phyloP scores from a whole-genome alignment of 257 asterid species.

The Fraxinus anomala region DNA sequence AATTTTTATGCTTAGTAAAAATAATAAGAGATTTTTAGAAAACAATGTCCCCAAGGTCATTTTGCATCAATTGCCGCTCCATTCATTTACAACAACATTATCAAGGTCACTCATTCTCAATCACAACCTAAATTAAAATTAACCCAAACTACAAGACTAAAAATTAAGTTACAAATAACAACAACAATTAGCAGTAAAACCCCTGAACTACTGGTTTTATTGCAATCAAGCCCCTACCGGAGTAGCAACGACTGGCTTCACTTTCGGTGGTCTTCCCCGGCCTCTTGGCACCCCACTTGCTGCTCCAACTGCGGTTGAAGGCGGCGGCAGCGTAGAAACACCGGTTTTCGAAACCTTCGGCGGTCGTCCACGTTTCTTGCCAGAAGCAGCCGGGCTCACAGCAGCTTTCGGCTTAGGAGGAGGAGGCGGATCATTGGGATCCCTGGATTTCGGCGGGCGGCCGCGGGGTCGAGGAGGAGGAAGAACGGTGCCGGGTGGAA shows the following conservation, averaged over 20 bases:
- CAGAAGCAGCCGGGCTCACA: conserved; percentile 30
- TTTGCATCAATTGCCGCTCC: conserved; percentile 28
- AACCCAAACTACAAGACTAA: conserved; percentile 41
- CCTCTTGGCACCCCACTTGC: conserved; percentile 46
- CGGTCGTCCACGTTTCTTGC: conserved; percentile 78
- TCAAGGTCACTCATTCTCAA: conserved; percentile 27
- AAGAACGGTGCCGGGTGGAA: conserved; percentile 33
- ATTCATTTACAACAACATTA: conserved; percentile 40
- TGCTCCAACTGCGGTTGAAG: conserved; percentile 3
- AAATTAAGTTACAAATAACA: conserved; percentile 17
- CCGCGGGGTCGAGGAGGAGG: conserved; percentile 74
- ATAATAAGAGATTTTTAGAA: background rate
- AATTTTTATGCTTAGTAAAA: background rate
- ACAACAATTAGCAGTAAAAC: conserved; percentile 38
- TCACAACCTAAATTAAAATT: conserved; percentile 31
- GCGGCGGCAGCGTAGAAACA: background rate
- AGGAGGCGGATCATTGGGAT: conserved; percentile 38
- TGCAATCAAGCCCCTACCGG: conserved; percentile 68
- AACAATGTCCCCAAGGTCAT: background rate
- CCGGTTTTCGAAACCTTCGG: conserved; percentile 43
- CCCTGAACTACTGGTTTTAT: conserved; percentile 29
- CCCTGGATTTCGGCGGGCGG: conserved; percentile 63
- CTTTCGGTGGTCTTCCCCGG: conserved; percentile 89
- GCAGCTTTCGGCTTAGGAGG: conserved; percentile 41
- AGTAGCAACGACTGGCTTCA: conserved; percentile 55